Percentiles rank a stretch among this genome's conserved stretches.
Evolutionary conservation across 2,329 filamentous ascomycete species (phyloP).

Genomic region (Aureobasidium sp.): DNA sequence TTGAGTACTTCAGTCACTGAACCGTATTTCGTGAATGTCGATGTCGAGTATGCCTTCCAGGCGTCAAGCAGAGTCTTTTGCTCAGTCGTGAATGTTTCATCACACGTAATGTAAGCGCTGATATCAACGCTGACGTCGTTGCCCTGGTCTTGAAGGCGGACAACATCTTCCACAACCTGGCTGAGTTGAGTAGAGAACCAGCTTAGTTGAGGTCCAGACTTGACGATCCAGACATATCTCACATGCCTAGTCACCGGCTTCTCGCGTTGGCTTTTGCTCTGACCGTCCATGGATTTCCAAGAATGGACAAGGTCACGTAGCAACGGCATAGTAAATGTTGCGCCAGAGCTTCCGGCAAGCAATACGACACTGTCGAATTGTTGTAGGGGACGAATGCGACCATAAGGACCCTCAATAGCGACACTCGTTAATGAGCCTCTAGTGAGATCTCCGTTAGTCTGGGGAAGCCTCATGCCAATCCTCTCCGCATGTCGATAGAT

Average conservation of each 20-base stretch:
- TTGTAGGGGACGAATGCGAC: conserved; percentile 29
- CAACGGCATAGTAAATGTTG: conserved; percentile 49
- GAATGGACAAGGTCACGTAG: conserved; percentile 44
- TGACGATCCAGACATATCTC: conserved; percentile 52
- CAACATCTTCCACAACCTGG: conserved; percentile 35
- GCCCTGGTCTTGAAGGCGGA: conserved; percentile 28
- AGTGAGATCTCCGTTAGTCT: neutral
- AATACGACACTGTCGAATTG: conserved; percentile 55
- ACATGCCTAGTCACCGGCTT: conserved; percentile 38
- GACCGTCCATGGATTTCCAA: conserved; percentile 24
- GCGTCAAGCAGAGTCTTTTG: conserved; percentile 25
- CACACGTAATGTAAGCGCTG: conserved; percentile 47
- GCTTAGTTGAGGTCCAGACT: conserved; percentile 41
- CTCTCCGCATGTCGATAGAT: conserved; percentile 45
- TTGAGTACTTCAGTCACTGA: conserved; percentile 18
- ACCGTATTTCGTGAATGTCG: conserved; percentile 18
- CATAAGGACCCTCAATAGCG: conserved; percentile 24
- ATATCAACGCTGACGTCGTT: conserved; percentile 40
- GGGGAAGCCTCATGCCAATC: conserved; percentile 27
- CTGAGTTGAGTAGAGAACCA: conserved; percentile 47
- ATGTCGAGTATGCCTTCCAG: conserved; percentile 15
- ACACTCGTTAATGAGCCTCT: neutral
- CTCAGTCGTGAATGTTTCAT: conserved; percentile 38
- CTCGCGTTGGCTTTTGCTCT: conserved; percentile 18
- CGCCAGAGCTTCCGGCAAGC: conserved; percentile 51